Evolutionary conservation across 192 early-diverging fungal genomes (phyloP).

Genomic region (Gonapodya prolifera): DNA sequence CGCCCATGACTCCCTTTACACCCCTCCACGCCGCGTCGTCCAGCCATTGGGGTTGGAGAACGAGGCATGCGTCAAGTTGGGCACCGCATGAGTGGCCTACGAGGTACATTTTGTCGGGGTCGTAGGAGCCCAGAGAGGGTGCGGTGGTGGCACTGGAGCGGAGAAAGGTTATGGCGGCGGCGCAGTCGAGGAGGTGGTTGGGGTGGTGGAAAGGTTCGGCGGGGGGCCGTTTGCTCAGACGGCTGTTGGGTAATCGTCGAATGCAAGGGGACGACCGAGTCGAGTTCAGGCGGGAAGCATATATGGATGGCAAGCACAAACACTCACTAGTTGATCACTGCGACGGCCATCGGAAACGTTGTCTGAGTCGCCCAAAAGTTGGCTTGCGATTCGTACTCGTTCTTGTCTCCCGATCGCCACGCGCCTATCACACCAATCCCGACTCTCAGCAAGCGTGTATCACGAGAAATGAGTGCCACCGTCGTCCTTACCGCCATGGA

Average conservation of each 20-base stretch:
- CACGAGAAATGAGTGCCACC: too few species aligned
- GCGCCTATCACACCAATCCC: too few species aligned
- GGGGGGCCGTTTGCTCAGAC: too few species aligned
- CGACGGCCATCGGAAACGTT: slow-evolving; percentile 32
- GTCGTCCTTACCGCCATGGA: slow-evolving; percentile 83
- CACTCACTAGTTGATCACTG: slow-evolving; percentile 64
- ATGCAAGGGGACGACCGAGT: too few species aligned
- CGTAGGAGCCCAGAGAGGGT: too few species aligned
- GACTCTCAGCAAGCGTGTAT: too few species aligned
- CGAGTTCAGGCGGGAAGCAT: too few species aligned
- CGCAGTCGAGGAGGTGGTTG: slow-evolving; percentile 50
- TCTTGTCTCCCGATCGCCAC: slow-evolving; percentile 70
- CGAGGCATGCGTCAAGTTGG: slow-evolving; percentile 48
- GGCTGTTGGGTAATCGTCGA: too few species aligned
- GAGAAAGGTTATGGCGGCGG: slow-evolving; percentile 37
- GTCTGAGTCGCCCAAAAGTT: slow-evolving; percentile 27
- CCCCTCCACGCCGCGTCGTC: slow-evolving; percentile 6
- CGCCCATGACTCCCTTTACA: slow-evolving; percentile 52
- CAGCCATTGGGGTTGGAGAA: slow-evolving; percentile 30
- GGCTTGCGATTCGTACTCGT: slow-evolving; percentile 35
- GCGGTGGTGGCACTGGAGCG: slow-evolving; percentile 3
- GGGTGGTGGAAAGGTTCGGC: slow-evolving; percentile 43
- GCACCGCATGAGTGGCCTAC: slow-evolving; percentile 72
- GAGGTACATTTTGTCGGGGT: slow-evolving; percentile 29
- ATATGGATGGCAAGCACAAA: slow-evolving; percentile 17